Percentiles rank a stretch among this genome's conserved stretches.
phyloP scores from a whole-genome alignment of 768 basidiomycete genomes.

The Calocybe gangraenosa region DNA sequence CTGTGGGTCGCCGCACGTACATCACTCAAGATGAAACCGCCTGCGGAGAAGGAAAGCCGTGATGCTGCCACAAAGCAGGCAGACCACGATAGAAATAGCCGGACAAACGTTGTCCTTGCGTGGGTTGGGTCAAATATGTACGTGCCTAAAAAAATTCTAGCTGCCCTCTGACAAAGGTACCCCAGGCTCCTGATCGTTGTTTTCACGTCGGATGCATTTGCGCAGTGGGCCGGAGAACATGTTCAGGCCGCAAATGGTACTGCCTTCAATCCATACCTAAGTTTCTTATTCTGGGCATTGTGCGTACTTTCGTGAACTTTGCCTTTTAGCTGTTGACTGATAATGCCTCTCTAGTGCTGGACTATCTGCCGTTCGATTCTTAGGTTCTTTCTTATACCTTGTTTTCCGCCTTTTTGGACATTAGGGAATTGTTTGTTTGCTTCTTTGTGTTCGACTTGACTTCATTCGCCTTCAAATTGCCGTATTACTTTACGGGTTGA shows the following conservation, averaged over 20 bases:
- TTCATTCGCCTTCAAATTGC: neutral
- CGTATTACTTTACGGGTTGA: neutral
- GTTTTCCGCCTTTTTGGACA: conserved; percentile 68
- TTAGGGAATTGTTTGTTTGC: conserved; percentile 25
- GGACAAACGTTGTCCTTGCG: conserved; percentile 79
- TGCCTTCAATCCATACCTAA: conserved; percentile 86
- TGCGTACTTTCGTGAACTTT: conserved; percentile 13
- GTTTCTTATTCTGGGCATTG: conserved; percentile 61
- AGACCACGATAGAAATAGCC: conserved; percentile 80
- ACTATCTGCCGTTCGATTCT: conserved; percentile 76
- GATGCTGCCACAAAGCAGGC: conserved; percentile 86
- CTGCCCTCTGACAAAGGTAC: conserved; percentile 2
- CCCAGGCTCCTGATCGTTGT: conserved; percentile 65
- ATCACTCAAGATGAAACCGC: conserved; percentile 62
- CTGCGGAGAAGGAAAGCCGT: conserved; percentile 77
- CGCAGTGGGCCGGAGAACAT: conserved; percentile 62
- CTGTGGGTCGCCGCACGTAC: conserved; percentile 77
- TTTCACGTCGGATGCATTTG: conserved; percentile 76
- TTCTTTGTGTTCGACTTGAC: conserved; percentile 1
- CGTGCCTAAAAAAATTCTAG: conserved; percentile 23
- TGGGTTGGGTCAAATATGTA: conserved; percentile 87
- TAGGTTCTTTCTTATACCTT: conserved; percentile 76
- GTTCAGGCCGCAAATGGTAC: conserved; percentile 44
- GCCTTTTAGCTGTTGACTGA: neutral
- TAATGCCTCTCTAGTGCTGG: conserved; percentile 49